Base-by-base conservation (phyloP, 495 filamentous ascomycete species). In the Lasiosphaeria miniovina region DNA sequence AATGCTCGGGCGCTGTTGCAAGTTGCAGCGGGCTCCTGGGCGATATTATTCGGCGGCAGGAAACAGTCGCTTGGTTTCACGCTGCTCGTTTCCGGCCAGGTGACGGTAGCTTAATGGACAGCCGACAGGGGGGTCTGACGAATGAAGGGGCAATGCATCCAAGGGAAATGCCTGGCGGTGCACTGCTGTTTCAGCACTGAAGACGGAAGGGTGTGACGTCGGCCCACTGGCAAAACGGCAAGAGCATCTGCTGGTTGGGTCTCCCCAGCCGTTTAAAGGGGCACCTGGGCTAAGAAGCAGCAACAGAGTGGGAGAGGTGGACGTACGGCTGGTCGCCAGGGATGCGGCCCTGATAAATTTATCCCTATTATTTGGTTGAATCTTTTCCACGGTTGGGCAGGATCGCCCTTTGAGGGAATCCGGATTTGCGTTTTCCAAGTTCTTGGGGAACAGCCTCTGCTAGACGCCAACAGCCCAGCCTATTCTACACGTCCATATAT, bases 111-210 rank as follows among this genome's bases (percentile, higher is more conserved):
- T 67, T 32, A 55, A 67, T 61, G 63, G 62, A 49, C 55, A 56
- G 62, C 49, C 50, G 58, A 58, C 64, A 65, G 65, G 68, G 71
- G 55, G 58, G n/a, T 34, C 49, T 51, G 34, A 46, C 58, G 61
- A 68, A 68, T 71, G 66, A 71, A 71, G 71, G 66, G 66, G 66
- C 61, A 59, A 55, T 64, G 64, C 55, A 43, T 51, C 43, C 60
- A 61, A 57, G 67, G 66, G 58, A 61, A 49, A 55, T 61, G 57
- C 60, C 62, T 53, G 63, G 63, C 60, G 64, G 62, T 58, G 46
- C 38, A 31, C 14, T 65, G 57, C 17, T 68, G 64, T 68, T 68
- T 70, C 65, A 72, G 67, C 33, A 63, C 58, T 57, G 49, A 62
- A 2, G 50, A 36, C 33, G 61, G 57, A 58, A 45, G 61, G 57